Evolutionary conservation across 371 early-diverging fungal genomes (phyloP).

Genomic region (Lichtheimia hyalospora): DNA sequence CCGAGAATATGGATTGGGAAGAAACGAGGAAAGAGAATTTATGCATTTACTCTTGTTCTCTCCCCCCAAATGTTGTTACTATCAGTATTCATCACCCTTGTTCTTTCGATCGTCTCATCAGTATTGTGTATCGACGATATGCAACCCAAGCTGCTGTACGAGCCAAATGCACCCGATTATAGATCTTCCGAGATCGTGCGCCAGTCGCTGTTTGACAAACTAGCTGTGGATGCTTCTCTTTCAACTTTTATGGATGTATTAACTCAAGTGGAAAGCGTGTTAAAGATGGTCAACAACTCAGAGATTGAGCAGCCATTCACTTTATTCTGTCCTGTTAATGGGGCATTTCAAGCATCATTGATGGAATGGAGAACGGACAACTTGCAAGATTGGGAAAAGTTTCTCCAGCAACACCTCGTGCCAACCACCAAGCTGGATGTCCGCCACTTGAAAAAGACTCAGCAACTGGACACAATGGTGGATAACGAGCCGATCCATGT

Average conservation of each 20-base stretch:
- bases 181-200: constrained; percentile 13
- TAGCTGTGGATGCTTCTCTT: constrained; percentile 41
- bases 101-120: constrained; percentile 7
- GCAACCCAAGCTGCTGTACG: constrained; percentile 26
- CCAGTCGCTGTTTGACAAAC: constrained; percentile 47
- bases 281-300: constrained; percentile 33
- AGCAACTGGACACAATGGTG: constrained; percentile 25
- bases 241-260: constrained; percentile 49
- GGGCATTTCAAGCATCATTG: constrained; percentile 30
- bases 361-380: constrained; percentile 11
- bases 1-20: background rate
- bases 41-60: constrained; percentile 1
- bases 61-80: constrained; percentile 1
- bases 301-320: constrained; percentile 25
- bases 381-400: constrained; percentile 20
- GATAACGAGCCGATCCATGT: constrained; percentile 23
- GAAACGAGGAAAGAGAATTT: background rate
- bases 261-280: constrained; percentile 32
- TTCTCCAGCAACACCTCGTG: constrained; percentile 40
- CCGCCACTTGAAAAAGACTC: constrained; percentile 14
- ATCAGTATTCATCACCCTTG: background rate
- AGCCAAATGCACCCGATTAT: constrained; percentile 41
- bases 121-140: background rate
- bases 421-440: constrained; percentile 23
- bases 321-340: constrained; percentile 42